Percentiles rank a stretch among this genome's conserved stretches.
Conservation (phyloP, 805 yeast genomes). For the Suhomyces sp. region DNA sequence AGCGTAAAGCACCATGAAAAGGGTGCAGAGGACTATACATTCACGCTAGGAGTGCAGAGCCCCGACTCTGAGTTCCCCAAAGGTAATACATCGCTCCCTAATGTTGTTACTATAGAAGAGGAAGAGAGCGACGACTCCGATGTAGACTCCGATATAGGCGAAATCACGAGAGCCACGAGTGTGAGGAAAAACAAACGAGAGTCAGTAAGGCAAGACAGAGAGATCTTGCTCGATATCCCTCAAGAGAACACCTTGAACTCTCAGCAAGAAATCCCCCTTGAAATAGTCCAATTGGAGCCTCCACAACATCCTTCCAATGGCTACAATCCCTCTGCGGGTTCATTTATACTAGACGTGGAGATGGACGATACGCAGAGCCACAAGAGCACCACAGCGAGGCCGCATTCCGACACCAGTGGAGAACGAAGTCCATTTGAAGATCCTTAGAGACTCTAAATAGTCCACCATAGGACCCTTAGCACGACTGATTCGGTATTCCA, state of each 20-base stretch:
- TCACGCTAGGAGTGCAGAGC: neutral
- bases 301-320: neutral
- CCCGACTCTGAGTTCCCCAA: neutral
- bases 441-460: slow-evolving; percentile 7
- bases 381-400: slow-evolving; percentile 1
- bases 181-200: slow-evolving; percentile 14
- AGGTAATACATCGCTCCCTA: neutral
- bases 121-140: slow-evolving; percentile 24
- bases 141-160: slow-evolving; percentile 47
- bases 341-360: slow-evolving; percentile 33
- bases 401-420: slow-evolving; percentile 12
- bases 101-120: neutral
- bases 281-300: slow-evolving; percentile 4
- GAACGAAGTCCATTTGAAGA: slow-evolving; percentile 32
- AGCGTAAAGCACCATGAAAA: neutral
- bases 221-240: slow-evolving; percentile 12
- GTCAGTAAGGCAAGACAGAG: slow-evolving; percentile 9
- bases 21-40: neutral
- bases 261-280: slow-evolving; percentile 5
- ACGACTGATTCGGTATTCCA: no score
- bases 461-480: neutral
- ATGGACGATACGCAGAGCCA: slow-evolving; percentile 14
- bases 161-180: slow-evolving; percentile 41
- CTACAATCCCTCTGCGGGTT: slow-evolving; percentile 12
- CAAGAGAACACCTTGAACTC: slow-evolving; percentile 1